phyloP scores from a whole-genome alignment of 2,329 filamentous ascomycete genomes.

The Pseudocercospora fijiensis region DNA sequence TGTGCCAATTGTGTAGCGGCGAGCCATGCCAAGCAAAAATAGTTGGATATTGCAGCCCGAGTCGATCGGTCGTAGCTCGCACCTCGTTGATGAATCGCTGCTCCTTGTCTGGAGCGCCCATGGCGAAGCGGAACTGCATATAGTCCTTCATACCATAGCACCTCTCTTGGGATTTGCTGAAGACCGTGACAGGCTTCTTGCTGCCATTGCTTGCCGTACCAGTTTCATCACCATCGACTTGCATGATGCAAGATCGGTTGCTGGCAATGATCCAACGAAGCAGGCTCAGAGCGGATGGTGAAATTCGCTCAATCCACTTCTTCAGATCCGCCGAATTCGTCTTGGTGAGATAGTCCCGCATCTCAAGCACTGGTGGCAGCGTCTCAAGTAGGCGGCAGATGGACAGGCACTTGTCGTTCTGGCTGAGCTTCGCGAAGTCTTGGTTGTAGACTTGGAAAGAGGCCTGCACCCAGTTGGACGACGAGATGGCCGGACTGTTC shows the following conservation, averaged over 20 bases:
- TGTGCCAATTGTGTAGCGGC: slow-evolving; percentile 76
- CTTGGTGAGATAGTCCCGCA: slow-evolving; percentile 49
- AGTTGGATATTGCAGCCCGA: slow-evolving; percentile 59
- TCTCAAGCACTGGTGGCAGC: slow-evolving; percentile 61
- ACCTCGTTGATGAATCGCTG: slow-evolving; percentile 68
- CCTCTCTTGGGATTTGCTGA: slow-evolving; percentile 38
- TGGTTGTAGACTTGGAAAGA: slow-evolving; percentile 51
- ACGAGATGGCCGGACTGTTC: slow-evolving; percentile 20
- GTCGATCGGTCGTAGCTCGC: slow-evolving; percentile 44
- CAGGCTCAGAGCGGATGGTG: slow-evolving; percentile 64
- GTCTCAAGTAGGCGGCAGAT: slow-evolving; percentile 57
- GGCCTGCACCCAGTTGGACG: slow-evolving; percentile 36
- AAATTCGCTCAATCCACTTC: slow-evolving; percentile 60
- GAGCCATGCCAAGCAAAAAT: slow-evolving; percentile 89
- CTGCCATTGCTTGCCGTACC: slow-evolving; percentile 6
- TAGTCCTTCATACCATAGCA: slow-evolving; percentile 65
- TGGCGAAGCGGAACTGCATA: slow-evolving; percentile 82
- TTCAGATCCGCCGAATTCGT: slow-evolving; percentile 44
- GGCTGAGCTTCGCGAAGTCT: slow-evolving; percentile 58
- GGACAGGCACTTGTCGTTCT: slow-evolving; percentile 48
- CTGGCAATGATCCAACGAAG: slow-evolving; percentile 88
- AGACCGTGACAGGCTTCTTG: slow-evolving; percentile 16
- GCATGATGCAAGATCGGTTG: slow-evolving; percentile 81
- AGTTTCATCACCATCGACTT: slow-evolving; percentile 56
- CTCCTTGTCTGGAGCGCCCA: slow-evolving; percentile 87